Evolutionary conservation across 2,329 filamentous ascomycete genomes (phyloP).

Genomic region (Fusarium agapanthi): DNA sequence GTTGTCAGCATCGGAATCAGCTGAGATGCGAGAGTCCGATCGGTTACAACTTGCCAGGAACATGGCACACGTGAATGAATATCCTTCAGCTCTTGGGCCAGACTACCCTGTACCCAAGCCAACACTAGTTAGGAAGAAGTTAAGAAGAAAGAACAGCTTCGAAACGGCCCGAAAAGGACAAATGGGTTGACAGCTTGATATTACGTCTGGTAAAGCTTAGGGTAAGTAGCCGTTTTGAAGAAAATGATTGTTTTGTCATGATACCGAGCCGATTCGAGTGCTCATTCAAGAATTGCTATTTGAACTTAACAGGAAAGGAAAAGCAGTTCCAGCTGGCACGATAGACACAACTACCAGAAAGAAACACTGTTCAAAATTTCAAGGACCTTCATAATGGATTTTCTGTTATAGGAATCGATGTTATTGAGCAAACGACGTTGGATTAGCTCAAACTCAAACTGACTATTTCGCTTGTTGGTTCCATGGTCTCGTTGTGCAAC

Average conservation of each 20-base stretch:
- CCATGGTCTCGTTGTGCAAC: not conserved
- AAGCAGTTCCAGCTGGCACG: not conserved
- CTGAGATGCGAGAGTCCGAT: not conserved
- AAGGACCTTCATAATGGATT: accelerated
- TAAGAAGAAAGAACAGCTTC: not conserved
- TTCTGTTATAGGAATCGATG: accelerated
- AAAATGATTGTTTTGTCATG: too few species aligned
- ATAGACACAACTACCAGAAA: not conserved
- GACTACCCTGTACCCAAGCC: not conserved
- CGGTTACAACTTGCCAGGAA: not conserved
- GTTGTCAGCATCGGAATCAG: not conserved
- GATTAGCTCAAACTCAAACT: not conserved
- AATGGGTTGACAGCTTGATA: too few species aligned
- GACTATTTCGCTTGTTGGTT: not conserved
- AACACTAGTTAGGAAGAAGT: not conserved
- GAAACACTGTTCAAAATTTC: accelerated
- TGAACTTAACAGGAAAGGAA: accelerated
- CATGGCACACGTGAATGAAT: not conserved
- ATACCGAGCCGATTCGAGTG: accelerated
- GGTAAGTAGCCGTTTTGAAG: accelerated
- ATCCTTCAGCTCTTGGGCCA: not conserved
- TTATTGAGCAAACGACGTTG: not conserved
- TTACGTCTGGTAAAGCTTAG: accelerated
- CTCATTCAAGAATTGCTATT: accelerated
- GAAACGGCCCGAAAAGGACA: not conserved